Percentiles rank a stretch among this genome's conserved stretches.
Evolutionary conservation across 805 yeast genomes (phyloP).

Genomic region (Barnettozyma salicaria): DNA sequence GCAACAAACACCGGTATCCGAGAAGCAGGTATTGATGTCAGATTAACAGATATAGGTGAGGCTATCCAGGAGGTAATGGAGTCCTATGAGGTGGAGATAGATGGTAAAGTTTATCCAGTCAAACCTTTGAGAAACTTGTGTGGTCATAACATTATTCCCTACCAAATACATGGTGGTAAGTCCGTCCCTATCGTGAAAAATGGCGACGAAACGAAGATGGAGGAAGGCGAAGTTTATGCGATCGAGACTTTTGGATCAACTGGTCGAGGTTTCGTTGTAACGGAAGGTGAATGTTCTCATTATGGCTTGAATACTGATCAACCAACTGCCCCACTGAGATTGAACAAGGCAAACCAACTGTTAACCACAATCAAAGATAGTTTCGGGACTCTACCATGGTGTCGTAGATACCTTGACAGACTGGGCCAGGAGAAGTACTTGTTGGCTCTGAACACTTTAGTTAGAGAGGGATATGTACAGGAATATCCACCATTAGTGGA

Average conservation of each 20-base stretch:
- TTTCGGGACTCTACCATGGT: conserved; percentile 94
- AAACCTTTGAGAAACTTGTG: conserved; percentile 87
- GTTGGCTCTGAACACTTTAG: conserved; percentile 78
- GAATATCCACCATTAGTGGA: conserved; percentile 94
- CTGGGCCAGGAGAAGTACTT: conserved; percentile 89
- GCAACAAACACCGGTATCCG: conserved; percentile 92
- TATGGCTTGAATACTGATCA: conserved; percentile 59
- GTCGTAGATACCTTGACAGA: conserved; percentile 90
- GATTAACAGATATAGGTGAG: conserved; percentile 92
- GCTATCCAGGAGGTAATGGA: conserved; percentile 98
- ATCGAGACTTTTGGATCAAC: conserved; percentile 98
- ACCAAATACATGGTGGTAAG: conserved; percentile 87
- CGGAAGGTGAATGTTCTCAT: conserved; percentile 92
- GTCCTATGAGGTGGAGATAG: conserved; percentile 84
- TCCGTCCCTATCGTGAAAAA: conserved; percentile 94
- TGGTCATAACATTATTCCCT: conserved; percentile 89
- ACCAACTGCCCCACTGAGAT: conserved; percentile 46
- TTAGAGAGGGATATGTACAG: conserved; percentile 78
- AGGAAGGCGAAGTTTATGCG: conserved; percentile 97
- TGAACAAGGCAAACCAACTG: conserved; percentile 64
- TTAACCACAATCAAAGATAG: conserved; percentile 65
- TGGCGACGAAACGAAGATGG: conserved; percentile 95
- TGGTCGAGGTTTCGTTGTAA: conserved; percentile 83
- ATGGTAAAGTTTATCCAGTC: conserved; percentile 80
- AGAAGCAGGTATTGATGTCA: conserved; percentile 93